Evolutionary conservation across 2,329 filamentous ascomycete genomes (phyloP).

Genomic region (Aurifilum marmelostoma): DNA sequence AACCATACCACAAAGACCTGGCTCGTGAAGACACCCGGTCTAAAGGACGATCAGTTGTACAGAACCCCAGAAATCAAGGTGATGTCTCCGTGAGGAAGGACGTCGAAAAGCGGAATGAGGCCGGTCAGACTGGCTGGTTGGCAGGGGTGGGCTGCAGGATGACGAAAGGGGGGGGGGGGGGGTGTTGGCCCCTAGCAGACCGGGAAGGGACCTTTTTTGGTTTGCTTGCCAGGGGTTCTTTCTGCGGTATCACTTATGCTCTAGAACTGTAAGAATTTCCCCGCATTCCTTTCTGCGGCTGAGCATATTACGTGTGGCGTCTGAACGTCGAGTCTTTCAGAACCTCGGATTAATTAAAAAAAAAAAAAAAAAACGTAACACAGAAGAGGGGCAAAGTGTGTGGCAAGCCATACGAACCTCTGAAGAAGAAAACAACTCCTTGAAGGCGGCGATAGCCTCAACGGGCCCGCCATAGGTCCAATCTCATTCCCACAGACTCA

Average conservation of each 20-base stretch:
- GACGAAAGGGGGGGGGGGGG: background rate
- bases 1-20: background rate
- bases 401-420: background rate
- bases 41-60: background rate
- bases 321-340: background rate
- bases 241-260: background rate
- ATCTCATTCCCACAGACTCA: background rate
- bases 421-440: background rate
- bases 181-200: too few relatives aligned
- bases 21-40: background rate
- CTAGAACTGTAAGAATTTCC: background rate
- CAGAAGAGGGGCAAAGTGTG: background rate
- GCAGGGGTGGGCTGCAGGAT: background rate
- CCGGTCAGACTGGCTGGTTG: background rate
- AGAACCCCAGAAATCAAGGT: background rate
- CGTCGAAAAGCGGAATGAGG: background rate
- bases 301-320: background rate
- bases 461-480: background rate
- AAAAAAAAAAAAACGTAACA: too few relatives aligned
- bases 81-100: background rate
- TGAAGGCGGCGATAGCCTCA: background rate
- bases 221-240: background rate
- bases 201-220: too few relatives aligned
- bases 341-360: background rate
- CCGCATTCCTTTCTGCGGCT: background rate